phyloP scores from a whole-genome alignment of 2,329 filamentous ascomycete genomes.

The Sclerotinia nivalis region DNA sequence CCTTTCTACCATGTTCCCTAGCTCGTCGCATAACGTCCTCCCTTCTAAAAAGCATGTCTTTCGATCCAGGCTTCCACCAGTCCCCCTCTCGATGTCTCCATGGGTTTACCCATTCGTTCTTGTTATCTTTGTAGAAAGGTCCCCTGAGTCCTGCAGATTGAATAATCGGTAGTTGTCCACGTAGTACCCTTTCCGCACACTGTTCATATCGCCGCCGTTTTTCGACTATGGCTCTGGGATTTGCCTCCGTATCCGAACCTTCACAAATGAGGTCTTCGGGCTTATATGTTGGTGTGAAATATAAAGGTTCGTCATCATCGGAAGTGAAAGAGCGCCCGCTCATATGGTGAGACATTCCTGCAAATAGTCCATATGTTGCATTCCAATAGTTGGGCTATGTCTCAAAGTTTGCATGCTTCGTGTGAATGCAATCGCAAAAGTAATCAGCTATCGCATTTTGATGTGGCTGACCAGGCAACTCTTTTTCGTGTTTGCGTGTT shows the following conservation, averaged over 20 bases:
- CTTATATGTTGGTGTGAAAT: conserved; percentile 48
- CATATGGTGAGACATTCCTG: conserved; percentile 20
- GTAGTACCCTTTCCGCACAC: conserved; percentile 58
- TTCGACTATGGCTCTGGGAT: conserved; percentile 49
- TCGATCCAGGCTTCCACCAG: conserved; percentile 33
- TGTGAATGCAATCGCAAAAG: conserved; percentile 16
- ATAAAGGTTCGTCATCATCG: conserved; percentile 45
- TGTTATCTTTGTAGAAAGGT: conserved; percentile 52
- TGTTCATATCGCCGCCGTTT: conserved; percentile 59
- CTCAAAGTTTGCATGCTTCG: conserved; percentile 12
- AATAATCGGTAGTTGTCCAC: conserved; percentile 57
- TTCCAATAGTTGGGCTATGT: conserved; percentile 1
- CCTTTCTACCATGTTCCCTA: conserved; percentile 30
- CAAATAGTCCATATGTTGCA: conserved; percentile 23
- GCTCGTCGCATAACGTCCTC: conserved; percentile 32
- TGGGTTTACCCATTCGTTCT: conserved; percentile 54
- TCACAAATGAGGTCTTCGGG: conserved; percentile 53
- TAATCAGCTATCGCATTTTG: conserved; percentile 20
- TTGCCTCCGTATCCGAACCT: conserved; percentile 60
- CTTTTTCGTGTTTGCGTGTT: conserved; percentile 16
- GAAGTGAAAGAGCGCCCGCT: not conserved
- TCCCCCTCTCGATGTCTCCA: conserved; percentile 44
- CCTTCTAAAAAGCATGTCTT: conserved; percentile 34
- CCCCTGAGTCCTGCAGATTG: conserved; percentile 62
- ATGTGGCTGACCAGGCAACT: conserved; percentile 23